These are phyloP conservation scores for Fraxinus greggii DNA, from an alignment of 305 asterid genomes.

Conservation along the genomic window DNA sequence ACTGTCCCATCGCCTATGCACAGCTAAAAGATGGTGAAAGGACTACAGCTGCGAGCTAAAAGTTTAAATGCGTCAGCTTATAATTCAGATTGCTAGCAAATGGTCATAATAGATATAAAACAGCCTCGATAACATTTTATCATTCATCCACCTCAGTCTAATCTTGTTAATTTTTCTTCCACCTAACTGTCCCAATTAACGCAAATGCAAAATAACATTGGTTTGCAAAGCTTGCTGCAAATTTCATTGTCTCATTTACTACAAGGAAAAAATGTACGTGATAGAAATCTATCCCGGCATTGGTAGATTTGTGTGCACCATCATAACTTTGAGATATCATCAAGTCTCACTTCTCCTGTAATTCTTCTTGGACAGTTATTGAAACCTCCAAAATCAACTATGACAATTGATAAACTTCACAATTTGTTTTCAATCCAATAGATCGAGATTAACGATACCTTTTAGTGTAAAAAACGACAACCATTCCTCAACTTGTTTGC, in stretches of 20 bases:
- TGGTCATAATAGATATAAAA: background rate
- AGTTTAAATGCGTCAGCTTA: constrained; percentile 16
- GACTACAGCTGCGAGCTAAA: constrained; percentile 38
- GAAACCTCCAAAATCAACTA: background rate
- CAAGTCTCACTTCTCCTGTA: background rate
- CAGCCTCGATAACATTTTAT: background rate
- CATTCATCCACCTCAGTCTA: background rate
- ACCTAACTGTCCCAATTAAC: background rate
- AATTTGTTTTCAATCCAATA: background rate
- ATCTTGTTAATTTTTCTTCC: background rate
- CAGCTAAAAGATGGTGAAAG: constrained; percentile 34
- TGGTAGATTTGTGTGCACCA: background rate
- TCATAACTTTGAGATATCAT: background rate
- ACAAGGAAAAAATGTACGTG: background rate
- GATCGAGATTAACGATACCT: background rate
- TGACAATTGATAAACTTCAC: background rate
- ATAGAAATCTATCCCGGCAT: background rate
- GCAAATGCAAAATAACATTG: background rate
- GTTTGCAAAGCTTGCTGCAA: background rate
- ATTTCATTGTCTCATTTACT: background rate
- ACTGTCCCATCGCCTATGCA: constrained; percentile 55
- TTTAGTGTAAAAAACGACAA: background rate
- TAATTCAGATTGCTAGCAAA: background rate
- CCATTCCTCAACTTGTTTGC: background rate
- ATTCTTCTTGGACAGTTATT: background rate